Conservation (phyloP, 768 basidiomycete species). For the Atractiella rhizophila region DNA sequence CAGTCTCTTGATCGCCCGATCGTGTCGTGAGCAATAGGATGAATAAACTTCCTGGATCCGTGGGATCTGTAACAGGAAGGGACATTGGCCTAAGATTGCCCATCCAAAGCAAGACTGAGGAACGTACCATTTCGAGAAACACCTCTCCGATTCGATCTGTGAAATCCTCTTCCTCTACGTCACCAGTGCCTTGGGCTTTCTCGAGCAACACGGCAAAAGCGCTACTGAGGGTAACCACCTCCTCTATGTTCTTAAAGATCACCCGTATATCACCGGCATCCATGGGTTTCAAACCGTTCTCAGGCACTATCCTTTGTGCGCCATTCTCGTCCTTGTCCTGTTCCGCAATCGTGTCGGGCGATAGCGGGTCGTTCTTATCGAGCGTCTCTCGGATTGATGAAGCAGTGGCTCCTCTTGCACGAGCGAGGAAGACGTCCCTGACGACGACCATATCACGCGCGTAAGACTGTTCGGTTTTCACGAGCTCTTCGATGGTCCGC, state of each 20-base stretch:
- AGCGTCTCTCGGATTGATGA: background rate
- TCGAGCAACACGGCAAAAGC: slow-evolving; percentile 11
- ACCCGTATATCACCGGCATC: background rate
- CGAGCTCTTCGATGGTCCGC: slow-evolving; percentile 43
- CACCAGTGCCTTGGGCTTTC: background rate
- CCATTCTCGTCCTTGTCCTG: no score
- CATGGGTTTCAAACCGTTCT: background rate
- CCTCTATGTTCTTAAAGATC: slow-evolving; percentile 16
- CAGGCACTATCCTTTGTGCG: no score
- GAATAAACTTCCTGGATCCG: slow-evolving; percentile 15
- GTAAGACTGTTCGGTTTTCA: slow-evolving; percentile 86
- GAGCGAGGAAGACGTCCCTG: slow-evolving; percentile 37
- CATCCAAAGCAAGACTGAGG: background rate
- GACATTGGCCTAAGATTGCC: background rate
- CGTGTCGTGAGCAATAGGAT: slow-evolving; percentile 13
- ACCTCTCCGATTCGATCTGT: slow-evolving; percentile 12
- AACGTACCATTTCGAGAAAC: slow-evolving; percentile 15
- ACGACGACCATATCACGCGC: slow-evolving; percentile 89
- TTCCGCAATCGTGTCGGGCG: no score
- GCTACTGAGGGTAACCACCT: slow-evolving; percentile 12
- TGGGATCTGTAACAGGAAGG: slow-evolving; percentile 5
- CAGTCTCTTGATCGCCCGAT: slow-evolving; percentile 42
- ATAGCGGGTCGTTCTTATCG: no score
- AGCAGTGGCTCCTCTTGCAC: background rate
- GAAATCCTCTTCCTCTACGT: background rate